Base-by-base conservation (phyloP, 192 early-diverging fungal species). In the Jimgerdemannia flammicorona region DNA sequence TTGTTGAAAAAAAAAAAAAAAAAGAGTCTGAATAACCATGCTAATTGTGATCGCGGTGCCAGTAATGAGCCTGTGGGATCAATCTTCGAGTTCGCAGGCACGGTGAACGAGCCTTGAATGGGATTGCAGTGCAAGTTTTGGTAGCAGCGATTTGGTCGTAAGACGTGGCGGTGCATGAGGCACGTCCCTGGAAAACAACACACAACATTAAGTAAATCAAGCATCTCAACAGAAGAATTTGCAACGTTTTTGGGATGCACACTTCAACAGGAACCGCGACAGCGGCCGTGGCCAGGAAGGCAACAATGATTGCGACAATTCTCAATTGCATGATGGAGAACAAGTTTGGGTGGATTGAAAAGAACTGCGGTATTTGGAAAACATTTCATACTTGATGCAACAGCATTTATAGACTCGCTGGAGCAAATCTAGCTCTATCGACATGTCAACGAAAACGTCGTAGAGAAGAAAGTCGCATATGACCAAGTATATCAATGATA, bases 101-200 rank as follows among this genome's bases (percentile, higher is more conserved):
- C 81, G 42, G 81, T 83, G 72, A 83, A 80, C 11, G 79, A 74
- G 4, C 79, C 79, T 69, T 76, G 79, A 74, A 80, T 70, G 71
- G 66, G 40, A 80, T 75, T 3, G 72, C 18, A 39, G 49, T 14
- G 75, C 71, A 80, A 43, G 19, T 43, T 71, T 74, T 69, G 43
- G 77, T 70, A 29, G 72, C 72, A 19, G 77, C 43, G 59, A 78
- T 74, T 74, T 74, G 69, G n/a, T 70, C 65, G 64, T 74, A 78
- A 9, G 77, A 74, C 6, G 70, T 78, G 20, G 69, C 71, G 43
- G 69, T 69, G 43, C 71, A 78, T 54, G 29, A 39, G n/a, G 77
- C 64, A 42, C 73, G 77, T 72, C 66, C 66, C 77, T 78, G 40
- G 17, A 74, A 63, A 43, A 29, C 29, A 29, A 29, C 29, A 29